phyloP scores from a whole-genome alignment of 345 rosid genomes.

The Syzygium oleosum region DNA sequence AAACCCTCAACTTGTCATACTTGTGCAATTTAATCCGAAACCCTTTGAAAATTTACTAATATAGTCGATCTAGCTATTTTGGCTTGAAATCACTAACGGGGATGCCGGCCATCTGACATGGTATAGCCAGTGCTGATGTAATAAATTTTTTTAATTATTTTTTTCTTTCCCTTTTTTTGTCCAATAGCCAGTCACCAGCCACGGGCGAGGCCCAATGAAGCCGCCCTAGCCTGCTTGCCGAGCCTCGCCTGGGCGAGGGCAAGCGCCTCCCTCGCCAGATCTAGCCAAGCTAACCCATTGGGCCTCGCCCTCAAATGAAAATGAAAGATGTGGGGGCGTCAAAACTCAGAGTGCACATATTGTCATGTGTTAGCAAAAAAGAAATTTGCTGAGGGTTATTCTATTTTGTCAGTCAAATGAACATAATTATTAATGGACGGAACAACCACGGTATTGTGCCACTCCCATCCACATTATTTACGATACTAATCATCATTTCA shows the following conservation, averaged over 20 bases:
- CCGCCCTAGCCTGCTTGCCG: no score
- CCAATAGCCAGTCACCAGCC: no score
- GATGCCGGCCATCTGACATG: fast-evolving
- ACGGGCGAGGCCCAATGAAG: fast-evolving
- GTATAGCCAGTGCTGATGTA: background rate
- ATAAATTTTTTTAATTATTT: no score
- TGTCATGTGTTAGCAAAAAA: background rate
- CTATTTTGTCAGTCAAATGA: background rate
- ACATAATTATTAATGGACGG: background rate
- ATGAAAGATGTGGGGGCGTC: background rate
- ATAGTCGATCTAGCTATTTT: fast-evolving
- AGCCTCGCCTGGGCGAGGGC: no score
- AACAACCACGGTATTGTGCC: background rate
- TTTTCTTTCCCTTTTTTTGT: background rate
- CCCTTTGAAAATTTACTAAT: no score
- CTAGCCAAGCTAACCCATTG: background rate
- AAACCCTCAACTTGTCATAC: fast-evolving
- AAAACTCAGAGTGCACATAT: background rate
- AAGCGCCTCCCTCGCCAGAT: background rate
- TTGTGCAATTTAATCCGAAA: fast-evolving
- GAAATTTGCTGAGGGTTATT: background rate
- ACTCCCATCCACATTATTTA: background rate
- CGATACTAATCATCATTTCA: background rate
- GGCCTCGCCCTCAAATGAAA: no score
- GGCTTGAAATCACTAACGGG: fast-evolving